phyloP scores from a whole-genome alignment of 1,139 yeast species.

The Saccharomyces hybrid region DNA sequence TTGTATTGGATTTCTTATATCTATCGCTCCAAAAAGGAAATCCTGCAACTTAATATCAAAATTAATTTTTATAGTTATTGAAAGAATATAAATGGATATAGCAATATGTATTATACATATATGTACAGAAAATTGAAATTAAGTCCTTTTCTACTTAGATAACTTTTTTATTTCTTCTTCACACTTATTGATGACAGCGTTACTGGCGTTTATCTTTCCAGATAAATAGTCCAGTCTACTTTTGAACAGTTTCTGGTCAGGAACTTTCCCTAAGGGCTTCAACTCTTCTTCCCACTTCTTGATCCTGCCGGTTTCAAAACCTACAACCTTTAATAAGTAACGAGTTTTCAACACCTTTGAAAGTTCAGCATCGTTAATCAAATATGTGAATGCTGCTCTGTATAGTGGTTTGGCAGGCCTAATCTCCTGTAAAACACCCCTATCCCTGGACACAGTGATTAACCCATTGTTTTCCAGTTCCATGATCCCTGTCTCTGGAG shows the following conservation, averaged over 20 bases:
- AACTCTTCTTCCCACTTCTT: slow-evolving; percentile 64
- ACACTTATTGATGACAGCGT: slow-evolving; percentile 41
- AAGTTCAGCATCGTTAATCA: slow-evolving; percentile 52
- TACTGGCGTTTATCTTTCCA: slow-evolving; percentile 53
- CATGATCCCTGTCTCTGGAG: slow-evolving; percentile 48
- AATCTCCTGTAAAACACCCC: slow-evolving; percentile 63
- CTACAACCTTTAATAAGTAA: slow-evolving; percentile 47
- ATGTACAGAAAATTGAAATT: not conserved
- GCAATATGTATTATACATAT: not conserved
- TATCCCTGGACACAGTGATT: slow-evolving; percentile 58
- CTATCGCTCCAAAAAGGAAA: too few species aligned
- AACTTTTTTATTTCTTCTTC: slow-evolving; percentile 35
- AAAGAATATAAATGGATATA: not conserved
- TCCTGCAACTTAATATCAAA: too few species aligned
- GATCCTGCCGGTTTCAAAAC: slow-evolving; percentile 58
- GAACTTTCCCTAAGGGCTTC: slow-evolving; percentile 43
- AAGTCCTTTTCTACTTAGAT: slow-evolving; percentile 9
- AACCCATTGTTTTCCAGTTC: slow-evolving; percentile 76
- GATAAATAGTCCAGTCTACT: slow-evolving; percentile 59
- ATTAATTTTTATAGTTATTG: not conserved
- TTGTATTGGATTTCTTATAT: too few species aligned
- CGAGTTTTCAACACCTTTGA: slow-evolving; percentile 58
- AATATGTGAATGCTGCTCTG: slow-evolving; percentile 66
- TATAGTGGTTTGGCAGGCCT: slow-evolving; percentile 79
- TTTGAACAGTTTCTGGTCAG: slow-evolving; percentile 45